Percentiles rank a stretch among this genome's conserved stretches.
Conservation (phyloP, 257 asterid genomes). For the Nyctanthes arbortristis region DNA sequence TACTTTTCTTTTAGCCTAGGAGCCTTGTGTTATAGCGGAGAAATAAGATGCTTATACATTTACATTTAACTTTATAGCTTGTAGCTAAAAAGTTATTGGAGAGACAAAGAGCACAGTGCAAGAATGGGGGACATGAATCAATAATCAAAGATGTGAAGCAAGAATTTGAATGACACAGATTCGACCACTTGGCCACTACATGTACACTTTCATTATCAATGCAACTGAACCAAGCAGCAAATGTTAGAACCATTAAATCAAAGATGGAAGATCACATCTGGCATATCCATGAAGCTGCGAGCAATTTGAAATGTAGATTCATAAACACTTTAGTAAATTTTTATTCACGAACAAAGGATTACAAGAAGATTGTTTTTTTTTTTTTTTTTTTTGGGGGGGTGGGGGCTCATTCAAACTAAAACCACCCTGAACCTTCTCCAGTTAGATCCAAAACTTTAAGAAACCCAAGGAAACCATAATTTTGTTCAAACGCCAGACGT, state of each 20-base stretch:
- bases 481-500: neutral
- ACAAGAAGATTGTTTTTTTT: neutral
- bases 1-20: neutral
- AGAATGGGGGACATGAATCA: neutral
- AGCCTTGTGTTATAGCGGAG: neutral
- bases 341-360: neutral
- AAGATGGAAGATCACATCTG: neutral
- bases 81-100: neutral
- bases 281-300: neutral
- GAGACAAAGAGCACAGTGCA: neutral
- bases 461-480: neutral
- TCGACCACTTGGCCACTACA: no score
- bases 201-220: no score
- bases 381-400: no score
- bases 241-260: no score
- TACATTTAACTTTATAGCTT: neutral
- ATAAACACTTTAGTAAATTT: neutral
- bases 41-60: neutral
- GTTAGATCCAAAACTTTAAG: neutral
- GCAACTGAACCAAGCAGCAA: no score
- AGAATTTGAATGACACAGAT: no score
- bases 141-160: neutral
- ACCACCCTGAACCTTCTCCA: neutral
- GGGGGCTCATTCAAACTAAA: neutral
- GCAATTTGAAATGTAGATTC: neutral